Evolutionary conservation across 345 rosid genomes (phyloP).

Genomic region (Carallia pectinifolia): DNA sequence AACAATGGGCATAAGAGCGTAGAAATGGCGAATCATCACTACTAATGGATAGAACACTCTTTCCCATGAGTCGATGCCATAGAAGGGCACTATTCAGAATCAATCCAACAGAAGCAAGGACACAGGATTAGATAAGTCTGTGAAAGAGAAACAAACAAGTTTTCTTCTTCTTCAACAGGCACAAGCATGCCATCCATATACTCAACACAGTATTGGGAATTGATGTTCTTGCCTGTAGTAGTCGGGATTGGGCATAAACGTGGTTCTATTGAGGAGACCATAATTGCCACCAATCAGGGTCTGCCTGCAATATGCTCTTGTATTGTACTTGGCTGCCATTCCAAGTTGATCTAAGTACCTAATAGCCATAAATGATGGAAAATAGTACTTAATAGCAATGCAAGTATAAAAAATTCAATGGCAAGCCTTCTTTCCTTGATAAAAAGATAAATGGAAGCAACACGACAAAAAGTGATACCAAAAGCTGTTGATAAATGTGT

Average conservation of each 20-base stretch:
- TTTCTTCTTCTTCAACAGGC: not conserved
- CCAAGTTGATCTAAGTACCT: constrained; percentile 99
- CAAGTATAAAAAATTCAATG: not conserved
- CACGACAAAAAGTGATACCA: constrained; percentile 47
- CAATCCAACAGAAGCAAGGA: constrained; percentile 19
- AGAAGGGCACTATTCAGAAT: constrained; percentile 66
- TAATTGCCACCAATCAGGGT: constrained; percentile 90
- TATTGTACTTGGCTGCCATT: constrained; percentile 81
- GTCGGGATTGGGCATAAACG: constrained; percentile 80
- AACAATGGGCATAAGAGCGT: constrained; percentile 86
- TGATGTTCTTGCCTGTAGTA: constrained; percentile 74
- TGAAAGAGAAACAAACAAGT: not conserved
- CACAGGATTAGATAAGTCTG: constrained; percentile 14
- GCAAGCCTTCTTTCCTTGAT: constrained; percentile 1
- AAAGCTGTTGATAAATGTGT: constrained; percentile 87
- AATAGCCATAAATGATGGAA: not conserved
- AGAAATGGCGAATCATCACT: constrained; percentile 54
- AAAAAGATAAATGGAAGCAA: constrained; percentile 10
- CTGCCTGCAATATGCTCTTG: constrained; percentile 98
- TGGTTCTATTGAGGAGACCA: constrained; percentile 68
- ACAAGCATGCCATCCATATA: not conserved
- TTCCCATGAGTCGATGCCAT: constrained; percentile 97
- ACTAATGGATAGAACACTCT: constrained; percentile 54
- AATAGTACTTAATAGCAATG: not conserved
- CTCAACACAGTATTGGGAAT: not conserved